Evolutionary conservation across 1,284 basidiomycete genomes (phyloP).

Genomic region (Moniliella sp.): DNA sequence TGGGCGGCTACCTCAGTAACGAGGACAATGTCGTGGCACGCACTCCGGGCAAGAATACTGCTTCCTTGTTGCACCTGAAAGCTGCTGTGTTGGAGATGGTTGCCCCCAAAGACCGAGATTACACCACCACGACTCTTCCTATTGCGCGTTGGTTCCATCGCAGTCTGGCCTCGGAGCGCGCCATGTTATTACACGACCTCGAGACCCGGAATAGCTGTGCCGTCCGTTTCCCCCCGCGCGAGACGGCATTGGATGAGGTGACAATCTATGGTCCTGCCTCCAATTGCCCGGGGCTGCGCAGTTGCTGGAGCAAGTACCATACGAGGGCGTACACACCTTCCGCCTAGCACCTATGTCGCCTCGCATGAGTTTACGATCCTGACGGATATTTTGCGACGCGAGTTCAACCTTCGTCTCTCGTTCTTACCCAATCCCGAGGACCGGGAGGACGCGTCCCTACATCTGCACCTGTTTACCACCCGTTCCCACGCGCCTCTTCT

Average conservation of each 20-base stretch:
- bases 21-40: slow-evolving; percentile 94
- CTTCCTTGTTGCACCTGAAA: slow-evolving; percentile 86
- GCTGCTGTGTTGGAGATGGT: slow-evolving; percentile 92
- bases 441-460: no score
- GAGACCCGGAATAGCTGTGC: slow-evolving; percentile 91
- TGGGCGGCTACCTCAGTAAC: slow-evolving; percentile 87
- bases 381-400: no score
- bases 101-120: slow-evolving; percentile 93
- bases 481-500: no score
- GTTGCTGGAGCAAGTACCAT: no score
- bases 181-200: slow-evolving; percentile 88
- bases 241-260: slow-evolving; percentile 70
- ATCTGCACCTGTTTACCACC: no score
- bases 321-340: no score
- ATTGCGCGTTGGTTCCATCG: slow-evolving; percentile 87
- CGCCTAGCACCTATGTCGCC: no score
- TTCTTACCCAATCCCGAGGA: no score
- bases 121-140: slow-evolving; percentile 70
- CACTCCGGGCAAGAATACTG: slow-evolving; percentile 89
- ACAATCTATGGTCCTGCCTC: slow-evolving; percentile 86
- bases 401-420: no score
- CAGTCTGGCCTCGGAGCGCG: slow-evolving; percentile 78
- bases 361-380: no score
- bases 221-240: slow-evolving; percentile 85
- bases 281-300: no score